Conservation (phyloP, 257 asterid species). For the Coffea canephora region DNA sequence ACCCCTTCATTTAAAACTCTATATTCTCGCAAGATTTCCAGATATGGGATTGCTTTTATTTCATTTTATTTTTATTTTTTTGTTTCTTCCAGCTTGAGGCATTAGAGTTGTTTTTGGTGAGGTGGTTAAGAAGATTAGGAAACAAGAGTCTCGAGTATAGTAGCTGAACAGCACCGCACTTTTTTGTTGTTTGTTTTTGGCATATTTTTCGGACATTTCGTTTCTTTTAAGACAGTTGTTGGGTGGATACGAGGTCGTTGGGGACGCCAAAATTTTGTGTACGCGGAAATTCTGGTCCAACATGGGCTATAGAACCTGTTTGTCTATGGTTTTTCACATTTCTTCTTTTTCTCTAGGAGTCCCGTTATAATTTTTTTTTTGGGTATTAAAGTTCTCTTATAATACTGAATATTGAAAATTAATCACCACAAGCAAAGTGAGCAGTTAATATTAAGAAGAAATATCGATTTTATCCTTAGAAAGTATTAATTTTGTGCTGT, state of each 20-base stretch:
- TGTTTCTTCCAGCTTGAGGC: background rate
- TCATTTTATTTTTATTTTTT: too few relatives aligned
- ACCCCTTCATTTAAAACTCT: slow-evolving; percentile 12
- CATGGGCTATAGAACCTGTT: background rate
- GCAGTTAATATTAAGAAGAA: too few relatives aligned
- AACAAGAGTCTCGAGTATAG: slow-evolving; percentile 11
- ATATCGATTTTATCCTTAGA: too few relatives aligned
- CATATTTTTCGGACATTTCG: background rate
- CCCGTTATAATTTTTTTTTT: background rate
- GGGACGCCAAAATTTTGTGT: background rate
- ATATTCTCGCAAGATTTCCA: background rate
- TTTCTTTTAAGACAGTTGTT: slow-evolving; percentile 10
- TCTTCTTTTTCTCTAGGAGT: background rate
- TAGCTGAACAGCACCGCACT: background rate
- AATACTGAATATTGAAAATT: too few relatives aligned
- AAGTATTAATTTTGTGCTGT: too few relatives aligned
- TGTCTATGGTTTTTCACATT: background rate
- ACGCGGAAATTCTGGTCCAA: background rate
- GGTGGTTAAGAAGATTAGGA: background rate
- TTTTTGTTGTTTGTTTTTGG: background rate
- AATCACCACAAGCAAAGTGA: too few relatives aligned
- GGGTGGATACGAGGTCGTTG: slow-evolving; percentile 12
- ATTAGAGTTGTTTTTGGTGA: background rate
- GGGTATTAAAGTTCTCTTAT: too few relatives aligned
- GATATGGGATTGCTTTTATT: background rate